These are phyloP conservation scores for Naematelia encephala DNA, from an alignment of 768 basidiomycete species.

Conservation along the genomic window DNA sequence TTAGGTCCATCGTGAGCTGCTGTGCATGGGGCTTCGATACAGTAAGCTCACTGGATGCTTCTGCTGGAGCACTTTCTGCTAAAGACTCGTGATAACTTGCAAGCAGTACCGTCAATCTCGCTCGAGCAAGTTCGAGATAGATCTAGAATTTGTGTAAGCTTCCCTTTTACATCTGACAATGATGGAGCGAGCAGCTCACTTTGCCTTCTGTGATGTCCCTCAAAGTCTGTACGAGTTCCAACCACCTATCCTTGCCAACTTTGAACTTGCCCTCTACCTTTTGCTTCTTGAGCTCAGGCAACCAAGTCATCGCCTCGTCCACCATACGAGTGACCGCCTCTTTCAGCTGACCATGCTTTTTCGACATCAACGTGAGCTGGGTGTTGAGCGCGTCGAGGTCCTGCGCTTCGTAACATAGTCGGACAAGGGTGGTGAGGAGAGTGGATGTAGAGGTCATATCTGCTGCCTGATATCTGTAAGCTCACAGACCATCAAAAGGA, in stretches of 20 bases:
- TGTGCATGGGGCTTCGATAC: slow-evolving; percentile 10
- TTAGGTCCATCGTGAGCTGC: slow-evolving; percentile 1
- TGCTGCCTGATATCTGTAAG: slow-evolving; percentile 64
- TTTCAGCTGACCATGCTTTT: slow-evolving; percentile 97
- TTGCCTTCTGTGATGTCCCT: slow-evolving; percentile 94
- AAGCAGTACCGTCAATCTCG: slow-evolving; percentile 84
- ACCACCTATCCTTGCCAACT: slow-evolving; percentile 46
- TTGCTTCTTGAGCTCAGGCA: slow-evolving; percentile 67
- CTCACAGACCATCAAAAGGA: slow-evolving; percentile 5
- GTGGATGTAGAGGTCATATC: slow-evolving; percentile 88
- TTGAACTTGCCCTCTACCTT: slow-evolving; percentile 66
- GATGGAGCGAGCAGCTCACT: slow-evolving; percentile 55
- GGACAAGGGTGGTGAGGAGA: slow-evolving; percentile 69
- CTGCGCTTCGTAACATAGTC: slow-evolving; percentile 68
- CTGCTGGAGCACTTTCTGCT: slow-evolving; percentile 53
- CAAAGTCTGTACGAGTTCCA: slow-evolving; percentile 83
- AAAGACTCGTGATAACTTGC: slow-evolving; percentile 79
- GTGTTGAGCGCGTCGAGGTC: slow-evolving; percentile 70
- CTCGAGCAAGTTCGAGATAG: slow-evolving; percentile 92
- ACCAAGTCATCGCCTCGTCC: slow-evolving; percentile 75
- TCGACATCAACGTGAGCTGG: slow-evolving; percentile 61
- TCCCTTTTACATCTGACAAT: neutral
- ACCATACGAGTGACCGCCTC: slow-evolving; percentile 86
- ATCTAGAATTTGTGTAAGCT: slow-evolving; percentile 58
- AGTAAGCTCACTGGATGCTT: slow-evolving; percentile 35